Percentiles rank a stretch among this genome's conserved stretches.
Evolutionary conservation across 371 early-diverging fungal species (phyloP).

Genomic region (Syncephalastrum racemosum): DNA sequence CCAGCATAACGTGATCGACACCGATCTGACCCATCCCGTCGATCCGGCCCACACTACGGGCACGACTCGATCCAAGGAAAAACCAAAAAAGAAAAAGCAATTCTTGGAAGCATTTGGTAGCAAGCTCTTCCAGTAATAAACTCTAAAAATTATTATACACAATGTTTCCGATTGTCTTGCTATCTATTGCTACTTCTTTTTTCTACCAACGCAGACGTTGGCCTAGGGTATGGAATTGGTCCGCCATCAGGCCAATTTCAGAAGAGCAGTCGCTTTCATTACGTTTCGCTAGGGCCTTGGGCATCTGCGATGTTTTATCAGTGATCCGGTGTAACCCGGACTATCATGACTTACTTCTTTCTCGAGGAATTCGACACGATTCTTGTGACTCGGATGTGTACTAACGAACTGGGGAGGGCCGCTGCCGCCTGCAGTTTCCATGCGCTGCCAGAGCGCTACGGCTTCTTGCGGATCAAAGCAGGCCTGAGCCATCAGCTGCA

Average conservation of each 20-base stretch:
- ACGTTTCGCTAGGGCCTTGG: conserved; percentile 32
- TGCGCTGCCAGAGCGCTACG: conserved; percentile 61
- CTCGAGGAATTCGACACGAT: conserved; percentile 68
- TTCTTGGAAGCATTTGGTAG: conserved; percentile 23
- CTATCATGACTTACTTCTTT: conserved; percentile 33
- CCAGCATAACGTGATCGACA: conserved; percentile 9
- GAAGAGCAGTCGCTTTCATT: conserved; percentile 39
- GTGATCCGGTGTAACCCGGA: neutral
- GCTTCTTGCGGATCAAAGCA: conserved; percentile 90
- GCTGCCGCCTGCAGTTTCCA: conserved; percentile 35
- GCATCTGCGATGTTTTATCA: conserved; percentile 25
- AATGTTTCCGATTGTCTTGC: conserved; percentile 4
- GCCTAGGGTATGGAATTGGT: conserved; percentile 27
- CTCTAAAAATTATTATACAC: neutral
- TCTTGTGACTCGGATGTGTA: conserved; percentile 84
- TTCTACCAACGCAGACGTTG: conserved; percentile 36
- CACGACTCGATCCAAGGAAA: conserved; percentile 13
- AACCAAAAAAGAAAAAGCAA: conserved; percentile 22
- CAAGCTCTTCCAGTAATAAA: conserved; percentile 22
- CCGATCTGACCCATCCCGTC: neutral
- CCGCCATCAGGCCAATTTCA: conserved; percentile 27
- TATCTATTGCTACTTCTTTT: neutral
- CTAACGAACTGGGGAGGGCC: conserved; percentile 67
- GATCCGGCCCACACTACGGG: conserved; percentile 3
- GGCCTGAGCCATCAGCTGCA: conserved; percentile 87